Evolutionary conservation across 1,139 yeast genomes (phyloP), one percentile per base, ranked within the genome.

Genomic region (Hansenula lynferdii): DNA sequence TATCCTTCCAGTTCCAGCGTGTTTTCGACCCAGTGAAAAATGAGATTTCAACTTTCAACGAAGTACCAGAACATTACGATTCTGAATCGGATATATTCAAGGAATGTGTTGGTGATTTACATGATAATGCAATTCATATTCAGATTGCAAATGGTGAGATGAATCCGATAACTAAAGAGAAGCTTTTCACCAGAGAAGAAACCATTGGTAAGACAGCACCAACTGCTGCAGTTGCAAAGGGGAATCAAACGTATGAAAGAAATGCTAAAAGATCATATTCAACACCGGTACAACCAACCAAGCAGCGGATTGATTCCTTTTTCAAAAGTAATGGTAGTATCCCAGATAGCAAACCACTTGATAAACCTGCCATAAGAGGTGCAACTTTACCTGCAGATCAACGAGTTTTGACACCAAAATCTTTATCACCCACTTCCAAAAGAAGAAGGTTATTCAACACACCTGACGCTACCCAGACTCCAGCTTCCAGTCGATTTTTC

Each of bases 1-100:
- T 81, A 38, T 94, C 97, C 11, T 94, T 94, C 58, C 83, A 75
- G 54, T 85, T 69, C 59, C 97, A 89, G 58, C 72, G 95, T 45
- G 97, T 94, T 0, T 92, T 77, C 58, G 77, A 90, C 54, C 95
- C 96, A 0, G 38, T 58, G 3, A 48, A 56, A 1, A 59, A 69
- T 34, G 42, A 52, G 26, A 61, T 89, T 21, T 68, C 71, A 1
- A 76, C 86, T 32, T 67, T 90, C 48, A 77, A 77, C 49, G 76
- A 72, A 7, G 65, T 81, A 26, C 81, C 84, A 0, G 62, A 59
- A 1, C 65, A 58, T 8, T 53, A 67, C 4, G 8, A 33, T 4
- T 4, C 38, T 46, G n/a, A 65, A 49, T 44, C 54, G 43, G 52
- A 49, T 11, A 42, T 53, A 10, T 60, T 81, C 15, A 75, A 75